Base-by-base conservation (phyloP, 306 rosid species). In the Astragalus membranaceus region DNA sequence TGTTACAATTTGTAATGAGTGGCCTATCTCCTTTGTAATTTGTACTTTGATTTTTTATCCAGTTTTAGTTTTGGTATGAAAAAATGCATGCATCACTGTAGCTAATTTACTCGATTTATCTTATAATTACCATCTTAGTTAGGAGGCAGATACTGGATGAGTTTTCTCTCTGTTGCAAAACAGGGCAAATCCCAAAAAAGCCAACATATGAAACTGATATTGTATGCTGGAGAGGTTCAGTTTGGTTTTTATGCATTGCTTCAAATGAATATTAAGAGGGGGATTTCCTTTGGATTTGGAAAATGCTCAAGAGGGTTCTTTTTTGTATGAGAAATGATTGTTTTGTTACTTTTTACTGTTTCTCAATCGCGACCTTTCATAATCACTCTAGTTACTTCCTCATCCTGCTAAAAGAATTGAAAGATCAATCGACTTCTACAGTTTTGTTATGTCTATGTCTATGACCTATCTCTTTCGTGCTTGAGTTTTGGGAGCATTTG, bases 401-500 rank as follows among this genome's bases (percentile, higher is more conserved):
- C 76, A 76, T 64, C 81, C 84, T 77, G 76, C 76, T 62, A 68
- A 80, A 80, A 59, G 77, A 78, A 78, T 61, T 47, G 51, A 46
- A 64, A 76, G 72, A 67, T 61, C 42, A 41, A 52, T 66, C 23
- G 6, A 16, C 73, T 47, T 70, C 46, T n/a, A 7, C 64, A 64
- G 58, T 64, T 78, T 65, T 48, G 36, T 68, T 26, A 7, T 39
- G 48, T 53, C 66, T 42, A 52, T 39, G 8, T 5, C 30, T 26
- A 26, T 74, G 72, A 49, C 49, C 69, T 76, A 78, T 88, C 88
- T 62, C 66, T 78, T 51, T 88, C 81, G 13, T 85, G 86, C 51
- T 79, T 69, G 83, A 48, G 47, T 78, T 87, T 75, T 84, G 78
- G 86, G 85, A 75, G 86, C 89, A 84, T 65, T 69, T 55, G 81